Conservation (phyloP, 805 yeast genomes). For the Starmerella bombi region DNA sequence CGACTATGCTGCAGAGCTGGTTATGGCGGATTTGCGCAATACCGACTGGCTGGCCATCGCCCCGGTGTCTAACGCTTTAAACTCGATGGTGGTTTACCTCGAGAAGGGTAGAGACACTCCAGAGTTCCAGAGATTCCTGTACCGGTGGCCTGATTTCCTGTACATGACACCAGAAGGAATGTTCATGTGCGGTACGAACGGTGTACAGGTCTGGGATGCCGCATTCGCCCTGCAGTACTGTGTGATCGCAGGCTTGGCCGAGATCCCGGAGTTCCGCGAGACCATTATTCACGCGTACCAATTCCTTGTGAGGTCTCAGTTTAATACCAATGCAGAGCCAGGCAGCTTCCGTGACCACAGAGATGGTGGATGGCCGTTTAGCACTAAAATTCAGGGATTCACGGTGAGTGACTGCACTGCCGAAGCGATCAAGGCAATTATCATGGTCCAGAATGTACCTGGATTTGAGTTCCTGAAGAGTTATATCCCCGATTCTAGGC, state of each 20-base stretch:
- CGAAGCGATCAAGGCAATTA: conserved; percentile 82
- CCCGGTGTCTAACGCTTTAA: conserved; percentile 82
- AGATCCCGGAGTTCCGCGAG: conserved; percentile 48
- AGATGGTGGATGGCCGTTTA: conserved; percentile 90
- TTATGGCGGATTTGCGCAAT: conserved; percentile 61
- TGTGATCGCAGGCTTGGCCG: conserved; percentile 67
- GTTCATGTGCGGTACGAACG: conserved; percentile 93
- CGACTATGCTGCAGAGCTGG: conserved; percentile 43
- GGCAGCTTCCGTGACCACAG: conserved; percentile 76
- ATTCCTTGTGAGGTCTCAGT: conserved; percentile 72
- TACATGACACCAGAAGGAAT: conserved; percentile 85
- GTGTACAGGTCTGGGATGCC: conserved; percentile 94
- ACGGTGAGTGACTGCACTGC: conserved; percentile 96
- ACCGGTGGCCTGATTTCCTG: conserved; percentile 58
- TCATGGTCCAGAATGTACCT: conserved; percentile 70
- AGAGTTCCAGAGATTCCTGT: conserved; percentile 41
- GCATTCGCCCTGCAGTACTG: conserved; percentile 81
- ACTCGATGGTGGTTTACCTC: conserved; percentile 52
- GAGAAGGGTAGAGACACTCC: conserved; percentile 61
- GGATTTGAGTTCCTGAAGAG: conserved; percentile 37
- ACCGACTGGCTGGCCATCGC: conserved; percentile 80
- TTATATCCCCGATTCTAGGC: conserved; percentile 40
- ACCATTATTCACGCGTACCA: conserved; percentile 52
- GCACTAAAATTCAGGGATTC: conserved; percentile 91
- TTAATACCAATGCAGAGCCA: conserved; percentile 59